Evolutionary conservation across 305 asterid species (phyloP), one percentile per base, ranked within the genome.

Genomic region (Fraxinus baroniana): DNA sequence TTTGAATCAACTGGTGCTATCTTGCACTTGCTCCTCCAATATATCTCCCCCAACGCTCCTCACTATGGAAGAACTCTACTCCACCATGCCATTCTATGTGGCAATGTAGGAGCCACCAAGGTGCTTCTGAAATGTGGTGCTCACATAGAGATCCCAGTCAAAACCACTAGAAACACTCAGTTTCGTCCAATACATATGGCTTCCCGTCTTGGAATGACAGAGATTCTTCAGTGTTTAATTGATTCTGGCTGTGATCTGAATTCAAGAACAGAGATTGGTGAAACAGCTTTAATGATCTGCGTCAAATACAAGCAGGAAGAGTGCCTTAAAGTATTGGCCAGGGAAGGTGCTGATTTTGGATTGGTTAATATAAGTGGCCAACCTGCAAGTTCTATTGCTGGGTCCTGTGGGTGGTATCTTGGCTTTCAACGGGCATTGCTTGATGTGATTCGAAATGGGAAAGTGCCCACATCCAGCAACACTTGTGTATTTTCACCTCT

Each of bases 21-120:
- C 82, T 82, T 94, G 83, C 87, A 41, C 74, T 88, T 86, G 90
- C 95, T 94, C 80, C 93, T 94, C 71, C 87, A 88, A 46, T 85
- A 83, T 81, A 78, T 86, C 76, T 83, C 91, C 74, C 90, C 88
- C 7, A 62, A 84, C 49, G 78, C 86, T 64, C 80, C 87, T 85
- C 94, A 89, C 84, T 7, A 37, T 20, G 94, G 97, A 33, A 90
- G 97, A 84, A 88, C 92, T 60, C 92, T 94, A 36, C 91, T 94
- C 87, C 97, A 94, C 85, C 97, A 93, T 82, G 95, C 98, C 83
- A 85, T 94, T 82, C 91, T 93, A 20, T 94, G 98, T 75, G 87
- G 89, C 79, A 90, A 87, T 30, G 79, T 32, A 35, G 87, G 86
- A 79, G 97, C 97, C 13, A 91, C 90, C 57, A 85, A 89, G 64